A percentile compares a stretch with the other conserved stretches of the same genome.
Conservation (phyloP, 768 basidiomycete genomes). For the Boletales sp. region DNA sequence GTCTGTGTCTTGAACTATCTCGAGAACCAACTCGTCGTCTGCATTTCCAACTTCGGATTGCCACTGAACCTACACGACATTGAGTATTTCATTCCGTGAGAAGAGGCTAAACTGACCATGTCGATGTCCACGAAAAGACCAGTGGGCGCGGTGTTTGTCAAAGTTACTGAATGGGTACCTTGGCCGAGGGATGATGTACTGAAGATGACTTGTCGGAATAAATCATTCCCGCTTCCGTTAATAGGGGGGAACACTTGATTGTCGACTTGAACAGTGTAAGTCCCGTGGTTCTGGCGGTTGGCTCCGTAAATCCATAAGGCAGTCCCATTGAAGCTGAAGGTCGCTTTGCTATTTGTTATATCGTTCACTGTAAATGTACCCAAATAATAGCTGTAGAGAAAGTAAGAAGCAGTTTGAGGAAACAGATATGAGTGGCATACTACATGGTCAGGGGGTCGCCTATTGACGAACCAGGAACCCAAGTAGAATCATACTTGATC, state of each 20-base stretch:
- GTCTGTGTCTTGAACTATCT: constrained; percentile 35
- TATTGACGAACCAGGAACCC: constrained; percentile 15
- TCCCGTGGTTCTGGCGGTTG: constrained; percentile 45
- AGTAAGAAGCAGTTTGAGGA: background rate
- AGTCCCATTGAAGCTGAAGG: constrained; percentile 48
- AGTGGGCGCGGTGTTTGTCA: constrained; percentile 34
- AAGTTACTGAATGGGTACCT: constrained; percentile 33
- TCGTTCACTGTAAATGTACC: constrained; percentile 40
- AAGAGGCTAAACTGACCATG: constrained; percentile 26
- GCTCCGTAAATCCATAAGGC: constrained; percentile 49
- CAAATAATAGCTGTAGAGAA: constrained; percentile 31
- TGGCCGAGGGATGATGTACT: constrained; percentile 35
- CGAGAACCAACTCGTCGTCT: constrained; percentile 9
- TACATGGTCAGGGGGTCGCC: constrained; percentile 10
- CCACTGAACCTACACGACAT: constrained; percentile 24
- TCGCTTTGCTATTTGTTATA: constrained; percentile 30
- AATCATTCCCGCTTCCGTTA: too few species aligned
- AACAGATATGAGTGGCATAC: constrained; percentile 5
- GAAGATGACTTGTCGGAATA: constrained; percentile 27
- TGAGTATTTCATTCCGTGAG: background rate
- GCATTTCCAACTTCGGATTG: constrained; percentile 25
- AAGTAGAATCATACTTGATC: constrained; percentile 24
- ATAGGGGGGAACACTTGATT: constrained; percentile 27
- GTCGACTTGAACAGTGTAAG: constrained; percentile 43
- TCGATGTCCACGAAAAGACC: constrained; percentile 42